Conservation (phyloP, 352 stramenopile species). For the Globisporangium camurandrum region DNA sequence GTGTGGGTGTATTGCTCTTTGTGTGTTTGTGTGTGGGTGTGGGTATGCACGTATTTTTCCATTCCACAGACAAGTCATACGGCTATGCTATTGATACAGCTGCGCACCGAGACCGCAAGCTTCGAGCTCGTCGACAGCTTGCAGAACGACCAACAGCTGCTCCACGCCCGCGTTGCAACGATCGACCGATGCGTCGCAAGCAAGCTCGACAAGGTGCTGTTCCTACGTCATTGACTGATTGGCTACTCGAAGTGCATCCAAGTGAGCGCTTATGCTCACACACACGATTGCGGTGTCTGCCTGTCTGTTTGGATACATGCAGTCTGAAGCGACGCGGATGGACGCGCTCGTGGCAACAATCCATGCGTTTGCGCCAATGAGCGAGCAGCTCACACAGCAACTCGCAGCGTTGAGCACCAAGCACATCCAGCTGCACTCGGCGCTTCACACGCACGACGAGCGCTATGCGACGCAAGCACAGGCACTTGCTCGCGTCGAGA, state of each 20-base stretch:
- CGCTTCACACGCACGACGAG: neutral
- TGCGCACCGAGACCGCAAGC: slow-evolving; percentile 25
- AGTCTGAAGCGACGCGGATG: slow-evolving; percentile 41
- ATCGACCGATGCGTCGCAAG: slow-evolving; percentile 31
- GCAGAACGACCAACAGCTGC: slow-evolving; percentile 32
- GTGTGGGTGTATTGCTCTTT: neutral
- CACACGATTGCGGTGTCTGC: neutral
- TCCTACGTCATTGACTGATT: too few relatives aligned
- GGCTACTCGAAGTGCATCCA: too few relatives aligned
- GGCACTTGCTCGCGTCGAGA: neutral
- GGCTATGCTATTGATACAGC: neutral
- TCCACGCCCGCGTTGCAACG: slow-evolving; percentile 34
- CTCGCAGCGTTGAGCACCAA: slow-evolving; percentile 12
- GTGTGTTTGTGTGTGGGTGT: neutral
- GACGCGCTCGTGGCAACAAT: slow-evolving; percentile 47
- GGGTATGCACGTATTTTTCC: neutral
- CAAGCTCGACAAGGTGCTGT: slow-evolving; percentile 65
- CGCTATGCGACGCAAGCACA: slow-evolving; percentile 1
- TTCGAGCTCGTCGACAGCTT: slow-evolving; percentile 29
- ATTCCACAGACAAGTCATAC: neutral
- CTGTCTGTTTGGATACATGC: neutral
- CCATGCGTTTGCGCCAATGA: slow-evolving; percentile 38
- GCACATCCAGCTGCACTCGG: slow-evolving; percentile 6
- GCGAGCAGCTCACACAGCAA: slow-evolving; percentile 19
- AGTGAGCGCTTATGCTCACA: neutral